These are phyloP conservation scores for Debaryomycetaceae sp. DNA, from an alignment of 1,139 yeast species.

Conservation along the genomic window DNA sequence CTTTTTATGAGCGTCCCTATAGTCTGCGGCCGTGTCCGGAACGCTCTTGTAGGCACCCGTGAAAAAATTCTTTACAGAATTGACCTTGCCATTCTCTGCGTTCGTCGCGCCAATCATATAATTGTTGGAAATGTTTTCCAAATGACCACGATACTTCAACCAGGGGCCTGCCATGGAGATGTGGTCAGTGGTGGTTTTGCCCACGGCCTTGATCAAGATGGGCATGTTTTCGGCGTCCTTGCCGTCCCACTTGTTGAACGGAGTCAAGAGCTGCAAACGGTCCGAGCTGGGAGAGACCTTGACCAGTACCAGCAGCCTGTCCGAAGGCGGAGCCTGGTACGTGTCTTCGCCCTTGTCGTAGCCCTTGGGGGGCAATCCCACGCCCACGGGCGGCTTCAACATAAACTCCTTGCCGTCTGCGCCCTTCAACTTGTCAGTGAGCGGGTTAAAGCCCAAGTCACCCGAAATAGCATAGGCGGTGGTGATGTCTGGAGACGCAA, in stretches of 20 bases:
- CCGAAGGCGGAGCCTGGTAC: slow-evolving; percentile 95
- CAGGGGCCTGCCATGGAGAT: slow-evolving; percentile 99
- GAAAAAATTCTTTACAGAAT: slow-evolving; percentile 79
- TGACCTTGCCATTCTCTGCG: slow-evolving; percentile 93
- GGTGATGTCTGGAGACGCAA: slow-evolving; percentile 96
- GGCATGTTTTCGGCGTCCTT: slow-evolving; percentile 85
- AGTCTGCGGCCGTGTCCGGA: slow-evolving; percentile 90
- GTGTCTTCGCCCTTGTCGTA: slow-evolving; percentile 94
- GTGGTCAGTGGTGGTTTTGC: slow-evolving; percentile 99
- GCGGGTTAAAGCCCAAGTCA: slow-evolving; percentile 96
- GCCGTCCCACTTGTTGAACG: slow-evolving; percentile 77
- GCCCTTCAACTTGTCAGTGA: slow-evolving; percentile 89
- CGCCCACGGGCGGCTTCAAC: slow-evolving; percentile 83
- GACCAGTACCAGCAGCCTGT: slow-evolving; percentile 68
- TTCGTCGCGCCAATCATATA: slow-evolving; percentile 99
- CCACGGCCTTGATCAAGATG: slow-evolving; percentile 90
- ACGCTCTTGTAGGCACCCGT: slow-evolving; percentile 92
- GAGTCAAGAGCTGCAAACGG: slow-evolving; percentile 41
- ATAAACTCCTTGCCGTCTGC: slow-evolving; percentile 92
- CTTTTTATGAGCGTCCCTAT: slow-evolving; percentile 83
- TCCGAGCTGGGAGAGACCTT: slow-evolving; percentile 73
- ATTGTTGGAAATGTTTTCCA: slow-evolving; percentile 97
- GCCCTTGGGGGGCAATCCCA: slow-evolving; percentile 86
- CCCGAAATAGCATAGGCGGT: slow-evolving; percentile 96
- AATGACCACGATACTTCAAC: slow-evolving; percentile 99